These are phyloP conservation scores for Parmelia sp. DNA, from an alignment of 495 filamentous ascomycete genomes.

Conservation along the genomic window DNA sequence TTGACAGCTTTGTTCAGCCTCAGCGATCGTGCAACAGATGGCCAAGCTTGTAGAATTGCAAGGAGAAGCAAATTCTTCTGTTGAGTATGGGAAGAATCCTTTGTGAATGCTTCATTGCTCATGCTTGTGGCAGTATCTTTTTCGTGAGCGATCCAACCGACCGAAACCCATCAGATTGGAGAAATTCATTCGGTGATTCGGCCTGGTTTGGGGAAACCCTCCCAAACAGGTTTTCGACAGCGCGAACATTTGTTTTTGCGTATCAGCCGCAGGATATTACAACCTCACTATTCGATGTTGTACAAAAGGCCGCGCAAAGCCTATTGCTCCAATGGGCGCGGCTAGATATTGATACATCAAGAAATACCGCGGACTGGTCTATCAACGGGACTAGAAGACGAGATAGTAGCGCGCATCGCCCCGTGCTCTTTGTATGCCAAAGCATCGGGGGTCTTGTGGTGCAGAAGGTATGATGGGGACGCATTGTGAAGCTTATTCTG, in stretches of 20 bases:
- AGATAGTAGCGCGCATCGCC: background rate
- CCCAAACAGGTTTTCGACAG: too few relatives aligned
- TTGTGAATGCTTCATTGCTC: background rate
- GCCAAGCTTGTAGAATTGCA: background rate
- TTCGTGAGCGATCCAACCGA: background rate
- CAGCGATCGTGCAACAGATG: too few relatives aligned
- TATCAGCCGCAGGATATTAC: too few relatives aligned
- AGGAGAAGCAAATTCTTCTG: background rate
- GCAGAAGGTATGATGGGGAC: background rate
- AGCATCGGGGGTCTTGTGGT: background rate
- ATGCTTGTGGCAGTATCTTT: background rate
- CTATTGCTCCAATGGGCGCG: background rate
- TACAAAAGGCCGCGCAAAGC: background rate
- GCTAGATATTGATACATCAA: too few relatives aligned
- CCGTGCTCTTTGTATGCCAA: conserved; percentile 3
- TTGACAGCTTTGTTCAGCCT: too few relatives aligned
- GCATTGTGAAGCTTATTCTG: background rate
- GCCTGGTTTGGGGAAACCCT: background rate
- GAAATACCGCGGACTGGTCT: too few relatives aligned
- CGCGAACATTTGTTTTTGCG: too few relatives aligned
- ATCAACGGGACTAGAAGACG: too few relatives aligned
- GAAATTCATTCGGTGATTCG: background rate
- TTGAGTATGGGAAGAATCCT: background rate
- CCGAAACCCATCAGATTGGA: too few relatives aligned
- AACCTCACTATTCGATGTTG: background rate